Base-by-base conservation (phyloP, 2,329 filamentous ascomycete genomes). In the Pyrenochaeta sp. region DNA sequence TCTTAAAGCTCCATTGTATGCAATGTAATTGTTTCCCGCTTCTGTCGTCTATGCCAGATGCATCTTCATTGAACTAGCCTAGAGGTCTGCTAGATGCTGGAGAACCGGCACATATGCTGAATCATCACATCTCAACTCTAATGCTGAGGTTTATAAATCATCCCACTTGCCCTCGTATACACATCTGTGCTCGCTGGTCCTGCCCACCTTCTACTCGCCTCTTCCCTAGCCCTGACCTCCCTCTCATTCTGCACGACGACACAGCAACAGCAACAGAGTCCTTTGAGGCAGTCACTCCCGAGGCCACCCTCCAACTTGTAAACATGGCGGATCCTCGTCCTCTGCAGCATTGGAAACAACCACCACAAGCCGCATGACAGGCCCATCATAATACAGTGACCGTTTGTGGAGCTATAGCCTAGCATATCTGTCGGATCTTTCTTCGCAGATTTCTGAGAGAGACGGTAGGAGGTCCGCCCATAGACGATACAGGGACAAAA, bases 401-500 rank as follows among this genome's bases (percentile, higher is more conserved):
- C 68, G 58, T 81, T 82, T n/a, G 74, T 76, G 5, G 68, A 60
- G 56, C 64, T 64, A 55, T 76, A 67, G 1, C 65, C 69, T 3
- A 78, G 70, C 71, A 82, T 58, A 52, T 83, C 77, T 6, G 76
- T 77, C 1, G 79, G 72, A 54, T 81, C 78, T 25, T 77, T 72
- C 47, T 78, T 77, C 12, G 67, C 62, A 6, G 64, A 66, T 45
- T 78, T 76, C 47, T 74, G 76, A 1, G 72, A 66, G 2, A 82
- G 68, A 7, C 81, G 76, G 68, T 81, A 78, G 13, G 80, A 69
- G 2, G 79, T 82, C 47, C 78, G 78, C 5, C 79, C 78, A 60
- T 80, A 80, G 7, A 82, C 56, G 3, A 78, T 69, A 64, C 80
- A 83, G 9, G 81, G 81, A 50, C 77, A 74, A 60, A 77, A 80